Evolutionary conservation across 345 rosid species (phyloP).

Genomic region (Citrus hindsii): DNA sequence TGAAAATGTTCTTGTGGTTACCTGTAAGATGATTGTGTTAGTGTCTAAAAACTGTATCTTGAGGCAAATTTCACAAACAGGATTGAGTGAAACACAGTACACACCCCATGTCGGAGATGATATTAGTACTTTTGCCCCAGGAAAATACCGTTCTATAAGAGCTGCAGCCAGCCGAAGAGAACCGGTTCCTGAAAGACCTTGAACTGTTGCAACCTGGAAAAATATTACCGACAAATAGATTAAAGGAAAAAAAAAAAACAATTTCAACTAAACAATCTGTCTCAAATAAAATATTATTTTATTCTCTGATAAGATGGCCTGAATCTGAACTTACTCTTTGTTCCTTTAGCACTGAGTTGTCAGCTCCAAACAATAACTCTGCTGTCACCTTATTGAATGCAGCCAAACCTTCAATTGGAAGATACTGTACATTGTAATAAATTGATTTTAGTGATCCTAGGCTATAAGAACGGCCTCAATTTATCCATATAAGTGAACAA

Average conservation of each 20-base stretch:
- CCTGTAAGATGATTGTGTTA: slow-evolving; percentile 42
- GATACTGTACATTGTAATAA: slow-evolving; percentile 60
- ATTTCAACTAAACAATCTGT: neutral
- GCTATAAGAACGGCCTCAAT: neutral
- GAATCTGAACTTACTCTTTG: slow-evolving; percentile 52
- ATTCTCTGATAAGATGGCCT: neutral
- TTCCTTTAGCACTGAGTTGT: slow-evolving; percentile 63
- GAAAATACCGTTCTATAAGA: slow-evolving; percentile 86
- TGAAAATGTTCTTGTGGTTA: slow-evolving; percentile 95
- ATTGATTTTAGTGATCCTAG: neutral
- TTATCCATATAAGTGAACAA: slow-evolving; percentile 8
- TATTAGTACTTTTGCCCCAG: slow-evolving; percentile 82
- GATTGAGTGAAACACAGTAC: slow-evolving; percentile 12
- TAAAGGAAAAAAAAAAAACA: neutral
- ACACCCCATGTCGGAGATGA: slow-evolving; percentile 96
- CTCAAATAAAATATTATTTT: neutral
- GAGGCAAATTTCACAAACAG: slow-evolving; percentile 4
- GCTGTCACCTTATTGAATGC: slow-evolving; percentile 93
- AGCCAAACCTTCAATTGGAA: slow-evolving; percentile 97
- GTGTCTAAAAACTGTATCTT: neutral
- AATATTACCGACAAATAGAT: neutral
- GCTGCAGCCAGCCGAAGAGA: slow-evolving; percentile 93
- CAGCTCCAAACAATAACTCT: slow-evolving; percentile 82
- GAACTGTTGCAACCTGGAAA: slow-evolving; percentile 91
- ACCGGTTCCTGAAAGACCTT: slow-evolving; percentile 98